Base-by-base conservation (phyloP, 495 filamentous ascomycete species). In the Tuber indicum region DNA sequence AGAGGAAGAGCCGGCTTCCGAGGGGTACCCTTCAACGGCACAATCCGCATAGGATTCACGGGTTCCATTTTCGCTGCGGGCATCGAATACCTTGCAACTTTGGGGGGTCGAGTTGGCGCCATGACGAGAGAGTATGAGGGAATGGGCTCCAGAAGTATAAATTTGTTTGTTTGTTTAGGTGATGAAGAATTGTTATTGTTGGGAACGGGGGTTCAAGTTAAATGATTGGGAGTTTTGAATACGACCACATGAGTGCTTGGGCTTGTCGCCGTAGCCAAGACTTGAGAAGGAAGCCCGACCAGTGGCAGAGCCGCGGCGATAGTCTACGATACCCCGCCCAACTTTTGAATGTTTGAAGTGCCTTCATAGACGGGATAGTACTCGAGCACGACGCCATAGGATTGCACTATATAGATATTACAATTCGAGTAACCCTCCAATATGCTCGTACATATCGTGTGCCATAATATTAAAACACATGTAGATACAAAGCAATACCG, bases 41-140 rank as follows among this genome's bases (percentile, higher is more conserved):
- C 58, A 16, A 66, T 36, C 14, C 58, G 58, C 16, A 36, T 36
- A 17, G 58, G 58, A 66, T 66, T 66, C 58, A 66, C 42, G 44
- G 76, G 74, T 8, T 80, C 77, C 77, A 80, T 80, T 52, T 76
- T 80, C 69, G 78, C 78, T n/a, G 78, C 74, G 43, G 78, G 78
- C 74, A 80, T 74, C 71, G 77, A 76, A 41, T 78, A 62, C 42
- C 78, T 76, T 21, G 74, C 77, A 8, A 73, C 62, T 32, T 69
- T 80, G 2, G 78, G 58, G 75, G 78, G 70, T 73, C 79, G 78
- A 41, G 78, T 74, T 49, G 74, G 78, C 36, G 77, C 73, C 41
- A 80, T 74, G 19, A 74, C 62, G 12, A 72, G 78, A 36, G 72
- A 74, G 42, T 73, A 73, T 44, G 72, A 52, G 12, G 77, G 76